A percentile compares a stretch with the other conserved stretches of the same genome.
Conservation (phyloP, 352 stramenopile genomes). For the Phytophthora citricola region DNA sequence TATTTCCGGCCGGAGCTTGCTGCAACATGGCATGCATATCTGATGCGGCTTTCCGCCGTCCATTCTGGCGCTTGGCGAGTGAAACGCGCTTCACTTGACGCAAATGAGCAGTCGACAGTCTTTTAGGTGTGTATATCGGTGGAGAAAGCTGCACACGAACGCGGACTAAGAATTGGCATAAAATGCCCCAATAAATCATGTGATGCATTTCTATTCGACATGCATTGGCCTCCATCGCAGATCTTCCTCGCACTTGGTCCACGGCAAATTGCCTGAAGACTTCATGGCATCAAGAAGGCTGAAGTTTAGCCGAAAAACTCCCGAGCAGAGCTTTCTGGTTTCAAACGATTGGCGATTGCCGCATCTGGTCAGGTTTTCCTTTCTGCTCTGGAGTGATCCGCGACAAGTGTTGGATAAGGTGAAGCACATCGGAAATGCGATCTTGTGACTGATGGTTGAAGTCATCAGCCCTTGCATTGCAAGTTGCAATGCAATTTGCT, state of each 20-base stretch:
- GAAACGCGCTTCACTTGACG: neutral
- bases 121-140: neutral
- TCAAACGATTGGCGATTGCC: constrained; percentile 16
- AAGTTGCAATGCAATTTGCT: no score
- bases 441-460: constrained; percentile 20
- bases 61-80: neutral
- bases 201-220: constrained; percentile 17
- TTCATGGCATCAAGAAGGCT: no score
- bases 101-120: constrained; percentile 10
- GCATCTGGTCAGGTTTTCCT: constrained; percentile 29
- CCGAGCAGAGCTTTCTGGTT: constrained; percentile 6
- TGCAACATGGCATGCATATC: neutral
- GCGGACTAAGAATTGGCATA: constrained; percentile 7
- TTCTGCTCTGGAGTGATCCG: constrained; percentile 25
- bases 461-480: neutral
- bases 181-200: constrained; percentile 22
- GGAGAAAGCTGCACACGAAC: neutral
- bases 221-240: neutral
- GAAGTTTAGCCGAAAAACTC: neutral
- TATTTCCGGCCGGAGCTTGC: constrained; percentile 3
- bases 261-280: neutral
- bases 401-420: constrained; percentile 7
- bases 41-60: neutral
- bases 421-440: constrained; percentile 10
- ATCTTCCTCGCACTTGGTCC: constrained; percentile 9